A percentile compares a stretch with the other conserved stretches of the same genome.
These are phyloP conservation scores for Cystoisospora suis DNA, from an alignment of 169 alveolate species.

Conservation along the genomic window DNA sequence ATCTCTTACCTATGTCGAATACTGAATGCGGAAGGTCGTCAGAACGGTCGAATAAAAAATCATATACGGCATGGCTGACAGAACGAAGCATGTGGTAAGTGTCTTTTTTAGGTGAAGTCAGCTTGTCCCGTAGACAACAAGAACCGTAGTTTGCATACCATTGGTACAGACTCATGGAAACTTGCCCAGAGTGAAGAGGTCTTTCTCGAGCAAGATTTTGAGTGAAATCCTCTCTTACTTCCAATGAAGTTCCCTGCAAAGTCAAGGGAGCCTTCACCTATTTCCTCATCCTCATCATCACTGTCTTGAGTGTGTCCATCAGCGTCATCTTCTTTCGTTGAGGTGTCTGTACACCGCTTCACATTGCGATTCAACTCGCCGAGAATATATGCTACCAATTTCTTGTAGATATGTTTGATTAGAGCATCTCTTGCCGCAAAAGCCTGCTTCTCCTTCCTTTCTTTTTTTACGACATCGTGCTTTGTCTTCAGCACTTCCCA, in stretches of 20 bases:
- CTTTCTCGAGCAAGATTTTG: too few species aligned
- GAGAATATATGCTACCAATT: slow-evolving; percentile 22
- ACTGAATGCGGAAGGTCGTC: too few species aligned
- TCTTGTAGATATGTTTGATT: slow-evolving; percentile 18
- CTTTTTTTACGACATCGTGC: slow-evolving; percentile 11
- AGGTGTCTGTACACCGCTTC: background rate
- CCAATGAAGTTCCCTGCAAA: slow-evolving; percentile 11
- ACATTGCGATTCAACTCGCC: slow-evolving; percentile 8
- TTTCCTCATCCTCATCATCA: background rate
- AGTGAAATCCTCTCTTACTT: slow-evolving; percentile 34
- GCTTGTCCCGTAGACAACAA: too few species aligned
- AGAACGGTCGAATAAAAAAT: too few species aligned
- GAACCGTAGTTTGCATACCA: too few species aligned
- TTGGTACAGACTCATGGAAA: too few species aligned
- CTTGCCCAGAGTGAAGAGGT: too few species aligned
- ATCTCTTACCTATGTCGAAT: too few species aligned
- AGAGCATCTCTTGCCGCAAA: slow-evolving; percentile 34
- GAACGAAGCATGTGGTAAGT: too few species aligned
- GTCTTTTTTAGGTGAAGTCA: too few species aligned
- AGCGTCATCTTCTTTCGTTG: background rate
- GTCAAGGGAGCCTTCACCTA: background rate
- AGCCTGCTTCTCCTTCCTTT: slow-evolving; percentile 33
- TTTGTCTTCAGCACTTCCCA: slow-evolving; percentile 1
- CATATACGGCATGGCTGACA: too few species aligned
- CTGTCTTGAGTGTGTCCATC: background rate